Percentiles rank a stretch among this genome's conserved stretches.
phyloP scores from a whole-genome alignment of 352 stramenopile genomes.

The Salisapilia sapeloensis region DNA sequence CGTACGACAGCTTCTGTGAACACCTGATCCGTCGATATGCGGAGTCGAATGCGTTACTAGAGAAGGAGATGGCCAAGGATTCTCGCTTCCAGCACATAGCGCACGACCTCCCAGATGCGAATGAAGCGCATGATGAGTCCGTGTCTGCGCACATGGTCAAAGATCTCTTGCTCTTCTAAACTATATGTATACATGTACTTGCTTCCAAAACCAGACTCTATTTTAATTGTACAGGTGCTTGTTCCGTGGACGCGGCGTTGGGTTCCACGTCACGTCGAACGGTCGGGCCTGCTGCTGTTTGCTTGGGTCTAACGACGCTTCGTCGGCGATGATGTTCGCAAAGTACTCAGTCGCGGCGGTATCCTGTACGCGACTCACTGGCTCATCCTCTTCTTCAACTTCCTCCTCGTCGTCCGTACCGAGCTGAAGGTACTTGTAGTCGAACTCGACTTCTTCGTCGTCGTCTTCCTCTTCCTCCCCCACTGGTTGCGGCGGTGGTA shows the following conservation, averaged over 20 bases:
- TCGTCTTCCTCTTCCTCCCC: constrained; percentile 8
- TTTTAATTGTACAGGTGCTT: constrained; percentile 65
- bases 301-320: constrained; percentile 16
- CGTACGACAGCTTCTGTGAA: constrained; percentile 81
- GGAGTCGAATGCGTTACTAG: constrained; percentile 66
- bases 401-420: constrained; percentile 5
- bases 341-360: constrained; percentile 31
- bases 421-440: constrained; percentile 7
- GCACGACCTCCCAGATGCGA: constrained; percentile 13
- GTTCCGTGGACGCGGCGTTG: constrained; percentile 32
- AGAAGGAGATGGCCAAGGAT: constrained; percentile 72
- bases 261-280: constrained; percentile 67
- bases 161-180: constrained; percentile 68
- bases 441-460: constrained; percentile 12
- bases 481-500: constrained; percentile 3
- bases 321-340: constrained; percentile 13
- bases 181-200: constrained; percentile 1
- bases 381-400: constrained; percentile 4
- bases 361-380: constrained; percentile 9
- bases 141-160: constrained; percentile 76
- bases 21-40: constrained; percentile 75
- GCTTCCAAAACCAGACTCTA: constrained; percentile 3
- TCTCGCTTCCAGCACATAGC: constrained; percentile 38
- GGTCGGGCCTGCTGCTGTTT: constrained; percentile 23
- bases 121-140: constrained; percentile 25